Evolutionary conservation across 2,329 filamentous ascomycete genomes (phyloP), one percentile per base, ranked within the genome.

Genomic region (Aspergillus latus): DNA sequence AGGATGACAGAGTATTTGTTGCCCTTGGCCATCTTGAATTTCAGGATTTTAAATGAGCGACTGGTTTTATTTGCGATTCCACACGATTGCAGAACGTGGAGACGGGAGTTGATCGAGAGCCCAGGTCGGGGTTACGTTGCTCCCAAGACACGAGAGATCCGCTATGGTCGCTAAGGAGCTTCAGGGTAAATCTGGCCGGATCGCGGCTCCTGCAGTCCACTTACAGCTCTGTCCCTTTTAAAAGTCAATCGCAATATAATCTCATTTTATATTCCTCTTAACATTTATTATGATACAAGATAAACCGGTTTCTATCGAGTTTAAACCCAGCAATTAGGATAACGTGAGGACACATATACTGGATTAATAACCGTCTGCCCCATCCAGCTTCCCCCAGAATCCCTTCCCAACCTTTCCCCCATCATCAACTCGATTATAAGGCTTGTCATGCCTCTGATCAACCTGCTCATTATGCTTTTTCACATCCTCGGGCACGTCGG

Each of bases 1-100:
- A 99, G 86, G 72, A 99, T 93, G 72, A 99, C 88, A 65, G 93
- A 96, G 84, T 97, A 99, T 79, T 93, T 96, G 82, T 94, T 82
- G 64, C 81, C 78, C 48, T 74, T 63, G 53, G 59, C 61, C 74
- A 77, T 77, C 45, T 60, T 72, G 63, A 59, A 40, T 59, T 37
- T 30, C 7, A 43, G 46, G 3, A 30, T 44, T 32, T 30, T 7
- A 40, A 39, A 26, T 42, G 44, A 21, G 29, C 44, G 29, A 30
- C 9, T 16, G 30, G 34, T 32, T 47, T 13, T 15, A 11, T 15
- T 47, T 47, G 44, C 44, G 54, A 37, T 39, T 16, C 36, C 37
- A 49, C 56, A 37, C 15, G 44, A 55, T 43, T 49, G 32, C 30
- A 37, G 36, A 10, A 28, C 21, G 4, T 28, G n/a, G 13, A 42